Evolutionary conservation across 495 filamentous ascomycete species (phyloP).

Genomic region (Penicillium desertorum): DNA sequence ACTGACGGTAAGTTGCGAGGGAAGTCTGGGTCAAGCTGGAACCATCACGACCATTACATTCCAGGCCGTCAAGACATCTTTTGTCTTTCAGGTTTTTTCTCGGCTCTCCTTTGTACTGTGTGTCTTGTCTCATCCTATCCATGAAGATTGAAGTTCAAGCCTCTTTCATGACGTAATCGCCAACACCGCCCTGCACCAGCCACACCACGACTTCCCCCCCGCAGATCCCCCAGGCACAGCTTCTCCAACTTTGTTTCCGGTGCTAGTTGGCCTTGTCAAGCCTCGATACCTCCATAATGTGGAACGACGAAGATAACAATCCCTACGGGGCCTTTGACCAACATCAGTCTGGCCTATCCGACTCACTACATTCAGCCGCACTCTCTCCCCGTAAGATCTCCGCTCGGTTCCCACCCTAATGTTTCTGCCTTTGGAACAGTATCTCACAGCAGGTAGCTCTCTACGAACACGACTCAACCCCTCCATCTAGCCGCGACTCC

Average conservation of each 20-base stretch:
- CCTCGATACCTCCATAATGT: conserved; percentile 35
- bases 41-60: not conserved
- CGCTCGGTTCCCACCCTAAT: conserved; percentile 2
- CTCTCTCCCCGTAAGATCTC: conserved; percentile 49
- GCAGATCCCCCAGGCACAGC: conserved; percentile 29
- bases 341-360: conserved; percentile 73
- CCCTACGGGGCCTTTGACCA: conserved; percentile 90
- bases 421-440: conserved; percentile 5
- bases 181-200: conserved; percentile 14
- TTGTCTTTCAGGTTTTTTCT: not conserved
- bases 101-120: not conserved
- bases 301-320: conserved; percentile 94
- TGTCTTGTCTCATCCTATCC: not conserved
- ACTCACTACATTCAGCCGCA: conserved; percentile 64
- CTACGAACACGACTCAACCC: conserved; percentile 48
- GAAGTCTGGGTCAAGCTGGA: not conserved
- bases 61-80: not conserved
- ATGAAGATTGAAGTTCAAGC: not conserved
- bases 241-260: conserved; percentile 18
- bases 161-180: conserved; percentile 14
- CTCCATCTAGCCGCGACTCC: conserved; percentile 47
- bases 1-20: not conserved
- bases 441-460: conserved; percentile 36
- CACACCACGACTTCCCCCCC: conserved; percentile 22
- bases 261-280: conserved; percentile 18